These are phyloP conservation scores for Hypoxylon intermedium DNA, from an alignment of 495 filamentous ascomycete species.

Conservation along the genomic window DNA sequence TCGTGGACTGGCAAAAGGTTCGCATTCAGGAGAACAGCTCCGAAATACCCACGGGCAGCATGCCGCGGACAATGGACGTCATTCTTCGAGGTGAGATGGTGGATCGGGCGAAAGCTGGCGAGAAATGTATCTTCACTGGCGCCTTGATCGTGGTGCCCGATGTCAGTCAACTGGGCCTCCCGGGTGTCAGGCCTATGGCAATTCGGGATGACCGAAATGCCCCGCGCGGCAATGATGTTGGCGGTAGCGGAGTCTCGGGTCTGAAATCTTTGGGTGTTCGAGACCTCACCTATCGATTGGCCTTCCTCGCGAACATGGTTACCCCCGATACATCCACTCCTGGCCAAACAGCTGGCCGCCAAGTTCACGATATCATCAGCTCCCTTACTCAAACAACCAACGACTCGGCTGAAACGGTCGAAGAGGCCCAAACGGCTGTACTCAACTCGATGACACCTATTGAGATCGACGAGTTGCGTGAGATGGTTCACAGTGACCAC, in stretches of 20 bases:
- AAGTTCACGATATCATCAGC: constrained; percentile 73
- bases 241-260: constrained; percentile 82
- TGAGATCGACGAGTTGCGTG: constrained; percentile 89
- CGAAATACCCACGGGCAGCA: constrained; percentile 97
- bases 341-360: constrained; percentile 54
- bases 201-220: constrained; percentile 78
- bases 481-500: constrained; percentile 92
- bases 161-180: constrained; percentile 91
- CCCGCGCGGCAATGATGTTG: constrained; percentile 77
- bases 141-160: constrained; percentile 96
- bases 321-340: constrained; percentile 86
- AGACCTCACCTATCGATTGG: constrained; percentile 95
- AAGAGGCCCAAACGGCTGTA: constrained; percentile 87
- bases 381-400: constrained; percentile 74
- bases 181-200: constrained; percentile 84
- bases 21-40: constrained; percentile 97
- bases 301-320: constrained; percentile 97
- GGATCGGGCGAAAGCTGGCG: constrained; percentile 93
- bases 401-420: constrained; percentile 71
- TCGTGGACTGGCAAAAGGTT: constrained; percentile 99
- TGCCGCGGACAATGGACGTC: constrained; percentile 97
- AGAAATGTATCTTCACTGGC: constrained; percentile 97
- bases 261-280: constrained; percentile 92
- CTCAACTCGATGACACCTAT: constrained; percentile 79
- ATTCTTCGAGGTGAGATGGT: constrained; percentile 98